Base-by-base conservation (phyloP, 176 grass and related monocot genomes). In the Elaeis guineensis region DNA sequence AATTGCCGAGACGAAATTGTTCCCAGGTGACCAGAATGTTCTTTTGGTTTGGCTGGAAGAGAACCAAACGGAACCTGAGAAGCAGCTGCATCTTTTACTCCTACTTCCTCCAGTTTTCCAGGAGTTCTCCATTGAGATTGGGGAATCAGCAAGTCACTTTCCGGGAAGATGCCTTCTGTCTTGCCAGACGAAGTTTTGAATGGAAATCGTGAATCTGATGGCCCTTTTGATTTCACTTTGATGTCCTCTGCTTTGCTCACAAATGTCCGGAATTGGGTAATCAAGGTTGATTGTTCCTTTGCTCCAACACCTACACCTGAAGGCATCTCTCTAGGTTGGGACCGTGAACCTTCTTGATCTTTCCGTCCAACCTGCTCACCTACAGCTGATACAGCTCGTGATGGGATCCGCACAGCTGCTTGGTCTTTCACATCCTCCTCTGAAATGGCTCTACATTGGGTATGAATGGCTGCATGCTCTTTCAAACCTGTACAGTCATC, bases 161-260 rank as follows among this genome's bases (percentile, higher is more conserved):
- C 82, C 69, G 75, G 52, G 39, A 62, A 72, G 16, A 21, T 7
- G 16, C 22, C 61, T 51, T 69, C 83, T 44, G 64, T 73, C 54
- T 60, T 72, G 55, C 57, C 55, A 59, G 71, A 76, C 69, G 78
- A 79, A 81, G 61, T 49, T 70, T 65, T 78, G 22, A 64, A 25
- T 30, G 72, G 80, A 65, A 48, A 17, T 53, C 56, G 55, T 16
- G 75, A 58, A 76, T 75, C 80, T 19, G 74, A 84, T 25, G 62
- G 57, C 0, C 54, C 24, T 73, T 81, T 90, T 69, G 74, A 21
- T 79, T 78, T 90, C 58, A 55, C 65, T 64, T 84, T 70, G 58
- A 54, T 50, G 39, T 44, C 65, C 50, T 57, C 63, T 49, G 63
- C 58, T 69, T 44, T 44, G 8, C 77, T 79, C 69, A 64, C 75